Evolutionary conservation across 2,329 filamentous ascomycete species (phyloP).

Genomic region (Ceratocystis destructans): DNA sequence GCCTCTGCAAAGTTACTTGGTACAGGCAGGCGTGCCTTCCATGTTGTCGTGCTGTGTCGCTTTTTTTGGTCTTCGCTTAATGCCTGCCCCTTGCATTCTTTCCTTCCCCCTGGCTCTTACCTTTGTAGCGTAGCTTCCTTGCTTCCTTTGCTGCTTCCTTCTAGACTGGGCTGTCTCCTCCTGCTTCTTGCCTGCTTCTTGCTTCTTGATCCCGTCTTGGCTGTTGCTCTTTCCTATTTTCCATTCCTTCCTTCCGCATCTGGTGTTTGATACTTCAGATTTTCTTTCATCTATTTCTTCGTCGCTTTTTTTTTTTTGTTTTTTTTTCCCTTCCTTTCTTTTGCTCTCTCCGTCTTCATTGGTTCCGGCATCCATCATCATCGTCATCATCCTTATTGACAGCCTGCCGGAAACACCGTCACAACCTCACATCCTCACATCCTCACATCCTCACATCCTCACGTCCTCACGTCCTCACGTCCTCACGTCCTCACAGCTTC

Average conservation of each 20-base stretch:
- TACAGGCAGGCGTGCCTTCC: background rate
- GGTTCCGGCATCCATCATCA: no score
- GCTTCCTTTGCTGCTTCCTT: background rate
- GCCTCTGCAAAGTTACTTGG: no score
- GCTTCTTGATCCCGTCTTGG: background rate
- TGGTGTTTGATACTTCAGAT: slow-evolving; percentile 3
- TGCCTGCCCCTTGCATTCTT: slow-evolving; percentile 2
- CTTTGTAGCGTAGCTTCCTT: slow-evolving; percentile 1
- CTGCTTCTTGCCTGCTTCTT: background rate
- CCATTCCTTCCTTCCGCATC: slow-evolving; percentile 8
- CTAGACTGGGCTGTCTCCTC: background rate
- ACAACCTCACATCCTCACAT: background rate
- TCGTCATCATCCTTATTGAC: background rate
- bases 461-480: background rate
- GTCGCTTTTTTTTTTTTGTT: background rate
- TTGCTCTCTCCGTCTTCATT: background rate
- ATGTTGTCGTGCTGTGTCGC: background rate
- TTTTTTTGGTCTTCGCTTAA: slow-evolving; percentile 5
- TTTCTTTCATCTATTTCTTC: background rate
- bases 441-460: background rate
- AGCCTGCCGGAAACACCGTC: background rate
- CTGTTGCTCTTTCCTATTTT: slow-evolving; percentile 5
- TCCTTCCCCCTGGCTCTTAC: background rate
- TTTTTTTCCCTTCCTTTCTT: background rate
- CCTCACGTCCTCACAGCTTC: background rate